phyloP scores from a whole-genome alignment of 78 protist species.

The Neovahlkampfia damariscottae region DNA sequence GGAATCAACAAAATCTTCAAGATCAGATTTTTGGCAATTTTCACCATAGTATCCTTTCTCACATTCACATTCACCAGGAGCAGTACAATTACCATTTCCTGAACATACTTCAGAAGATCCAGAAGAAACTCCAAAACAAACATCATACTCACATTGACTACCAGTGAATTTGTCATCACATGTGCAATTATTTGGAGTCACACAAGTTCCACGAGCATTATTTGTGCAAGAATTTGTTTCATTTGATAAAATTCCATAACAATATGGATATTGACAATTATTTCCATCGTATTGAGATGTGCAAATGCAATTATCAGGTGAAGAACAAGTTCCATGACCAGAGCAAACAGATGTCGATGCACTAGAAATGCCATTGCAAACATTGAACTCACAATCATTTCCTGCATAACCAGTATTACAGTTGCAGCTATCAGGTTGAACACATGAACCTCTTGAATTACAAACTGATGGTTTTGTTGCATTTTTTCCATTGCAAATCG shows the following conservation, averaged over 20 bases:
- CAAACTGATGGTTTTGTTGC: no score
- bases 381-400: not conserved
- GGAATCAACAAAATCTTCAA: no score
- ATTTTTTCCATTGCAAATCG: not conserved
- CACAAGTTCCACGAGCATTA: conserved; percentile 4
- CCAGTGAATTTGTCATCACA: not conserved
- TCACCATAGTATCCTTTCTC: not conserved
- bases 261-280: not conserved
- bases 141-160: not conserved
- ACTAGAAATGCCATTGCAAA: not conserved
- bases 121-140: not conserved
- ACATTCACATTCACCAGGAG: not conserved
- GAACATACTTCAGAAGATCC: not conserved
- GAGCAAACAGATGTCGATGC: not conserved
- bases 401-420: not conserved
- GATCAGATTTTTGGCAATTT: not conserved
- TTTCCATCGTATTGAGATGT: not conserved
- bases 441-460: not conserved
- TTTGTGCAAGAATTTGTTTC: not conserved
- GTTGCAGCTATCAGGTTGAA: not conserved
- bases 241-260: not conserved
- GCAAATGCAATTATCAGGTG: not conserved
- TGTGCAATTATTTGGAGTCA: not conserved
- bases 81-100: not conserved
- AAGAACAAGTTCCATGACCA: not conserved